These are phyloP conservation scores for Macrolepiota dolichaula DNA, from an alignment of 768 basidiomycete species.

Conservation along the genomic window DNA sequence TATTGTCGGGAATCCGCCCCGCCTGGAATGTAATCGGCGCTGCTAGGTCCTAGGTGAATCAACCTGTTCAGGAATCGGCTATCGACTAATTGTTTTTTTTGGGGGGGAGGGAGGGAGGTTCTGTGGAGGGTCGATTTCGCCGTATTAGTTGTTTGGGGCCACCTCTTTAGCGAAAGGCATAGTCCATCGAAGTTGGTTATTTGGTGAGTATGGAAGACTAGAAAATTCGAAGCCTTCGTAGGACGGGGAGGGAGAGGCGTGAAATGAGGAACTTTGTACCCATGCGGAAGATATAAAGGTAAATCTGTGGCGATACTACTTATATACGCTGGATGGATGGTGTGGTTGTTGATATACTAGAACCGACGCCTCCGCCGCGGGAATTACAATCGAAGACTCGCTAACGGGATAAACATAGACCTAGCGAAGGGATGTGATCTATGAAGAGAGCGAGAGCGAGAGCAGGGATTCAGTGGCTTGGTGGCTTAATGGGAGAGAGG, in stretches of 20 bases:
- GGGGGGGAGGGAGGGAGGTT: too few species aligned
- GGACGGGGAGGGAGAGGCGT: neutral
- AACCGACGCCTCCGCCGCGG: neutral
- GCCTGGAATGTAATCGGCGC: neutral
- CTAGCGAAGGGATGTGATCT: too few species aligned
- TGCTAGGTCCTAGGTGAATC: neutral
- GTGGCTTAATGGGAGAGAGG: neutral
- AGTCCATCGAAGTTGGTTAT: neutral
- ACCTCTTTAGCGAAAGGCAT: neutral
- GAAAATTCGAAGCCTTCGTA: neutral
- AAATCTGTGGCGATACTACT: neutral
- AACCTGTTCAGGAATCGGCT: neutral
- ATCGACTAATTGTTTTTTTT: neutral
- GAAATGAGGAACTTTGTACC: neutral
- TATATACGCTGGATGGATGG: neutral
- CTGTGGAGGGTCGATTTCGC: neutral
- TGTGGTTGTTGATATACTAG: neutral
- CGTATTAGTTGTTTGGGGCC: neutral
- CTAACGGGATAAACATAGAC: neutral
- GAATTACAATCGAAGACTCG: neutral
- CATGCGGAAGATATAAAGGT: neutral
- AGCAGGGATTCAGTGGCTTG: neutral
- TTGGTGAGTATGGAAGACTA: neutral
- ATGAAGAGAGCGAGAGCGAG: too few species aligned
- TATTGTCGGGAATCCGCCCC: neutral